These are phyloP conservation scores for Anethum foeniculum DNA, from an alignment of 140 eudicot genomes.

Conservation along the genomic window DNA sequence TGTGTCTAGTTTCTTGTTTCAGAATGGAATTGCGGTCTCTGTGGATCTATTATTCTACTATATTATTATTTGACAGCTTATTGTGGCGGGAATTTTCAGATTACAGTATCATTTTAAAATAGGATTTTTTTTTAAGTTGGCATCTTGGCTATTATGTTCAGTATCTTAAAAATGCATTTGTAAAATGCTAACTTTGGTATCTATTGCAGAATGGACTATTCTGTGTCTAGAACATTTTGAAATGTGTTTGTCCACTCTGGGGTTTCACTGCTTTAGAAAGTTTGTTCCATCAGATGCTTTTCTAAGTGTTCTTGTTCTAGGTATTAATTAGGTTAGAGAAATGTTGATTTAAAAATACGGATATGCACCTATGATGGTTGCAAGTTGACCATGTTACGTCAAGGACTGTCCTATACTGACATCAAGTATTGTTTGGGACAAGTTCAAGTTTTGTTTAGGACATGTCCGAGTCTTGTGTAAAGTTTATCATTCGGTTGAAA, in stretches of 20 bases:
- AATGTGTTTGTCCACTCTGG: constrained; percentile 7
- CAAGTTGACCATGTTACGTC: not conserved
- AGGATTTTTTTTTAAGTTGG: constrained; percentile 6
- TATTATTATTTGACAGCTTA: constrained; percentile 22
- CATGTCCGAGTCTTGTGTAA: too few relatives aligned
- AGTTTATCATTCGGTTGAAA: too few relatives aligned
- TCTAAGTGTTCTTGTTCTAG: not conserved
- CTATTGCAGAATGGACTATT: not conserved
- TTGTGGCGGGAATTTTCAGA: constrained; percentile 9
- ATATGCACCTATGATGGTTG: not conserved
- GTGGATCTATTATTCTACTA: constrained; percentile 18
- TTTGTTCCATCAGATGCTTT: too few relatives aligned
- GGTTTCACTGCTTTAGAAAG: not conserved
- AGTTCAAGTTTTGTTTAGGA: too few relatives aligned
- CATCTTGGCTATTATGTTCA: constrained; percentile 1
- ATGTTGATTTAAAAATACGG: not conserved
- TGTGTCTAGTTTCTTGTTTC: constrained; percentile 37
- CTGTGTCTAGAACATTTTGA: not conserved
- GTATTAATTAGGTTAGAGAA: not conserved
- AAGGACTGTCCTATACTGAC: not conserved
- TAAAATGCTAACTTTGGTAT: not conserved
- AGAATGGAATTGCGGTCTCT: constrained; percentile 21
- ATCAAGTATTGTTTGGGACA: too few relatives aligned
- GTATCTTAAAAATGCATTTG: not conserved
- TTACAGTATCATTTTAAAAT: constrained; percentile 7